Conservation (phyloP, 768 basidiomycete genomes). For the Lactifluus pinguis region DNA sequence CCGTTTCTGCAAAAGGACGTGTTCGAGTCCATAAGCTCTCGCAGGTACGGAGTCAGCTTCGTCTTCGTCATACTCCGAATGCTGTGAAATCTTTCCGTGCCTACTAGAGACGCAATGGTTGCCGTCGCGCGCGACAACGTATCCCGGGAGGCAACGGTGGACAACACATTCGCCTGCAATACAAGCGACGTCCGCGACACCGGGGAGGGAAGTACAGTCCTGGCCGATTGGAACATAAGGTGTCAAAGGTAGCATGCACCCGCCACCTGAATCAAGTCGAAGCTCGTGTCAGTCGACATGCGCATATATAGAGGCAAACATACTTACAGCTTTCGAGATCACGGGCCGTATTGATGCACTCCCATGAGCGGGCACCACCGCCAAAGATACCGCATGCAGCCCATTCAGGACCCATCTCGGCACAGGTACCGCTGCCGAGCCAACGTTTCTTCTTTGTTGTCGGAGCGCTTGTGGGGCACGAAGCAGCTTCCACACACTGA, state of each 20-base stretch:
- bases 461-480: conserved; percentile 25
- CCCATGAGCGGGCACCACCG: conserved; percentile 33
- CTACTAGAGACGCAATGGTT: conserved; percentile 14
- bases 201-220: conserved; percentile 42
- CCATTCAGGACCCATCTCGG: conserved; percentile 22
- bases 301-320: too few species aligned
- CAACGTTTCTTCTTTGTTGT: conserved; percentile 20
- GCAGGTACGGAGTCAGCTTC: conserved; percentile 6
- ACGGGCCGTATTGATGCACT: conserved; percentile 38
- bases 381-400: conserved; percentile 39
- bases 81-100: background rate
- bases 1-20: conserved; percentile 16
- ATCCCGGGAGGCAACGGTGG: conserved; percentile 38
- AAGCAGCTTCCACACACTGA: background rate
- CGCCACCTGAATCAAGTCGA: conserved; percentile 32
- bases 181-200: conserved; percentile 43
- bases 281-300: too few species aligned
- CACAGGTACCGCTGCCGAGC: conserved; percentile 26
- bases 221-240: conserved; percentile 27
- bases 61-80: background rate
- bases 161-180: conserved; percentile 35
- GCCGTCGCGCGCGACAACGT: conserved; percentile 20
- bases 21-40: conserved; percentile 20
- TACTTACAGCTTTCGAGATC: conserved; percentile 48
- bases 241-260: conserved; percentile 32